Conservation (phyloP, 2,329 filamentous ascomycete genomes). For the Cladobotryum mycophilum region DNA sequence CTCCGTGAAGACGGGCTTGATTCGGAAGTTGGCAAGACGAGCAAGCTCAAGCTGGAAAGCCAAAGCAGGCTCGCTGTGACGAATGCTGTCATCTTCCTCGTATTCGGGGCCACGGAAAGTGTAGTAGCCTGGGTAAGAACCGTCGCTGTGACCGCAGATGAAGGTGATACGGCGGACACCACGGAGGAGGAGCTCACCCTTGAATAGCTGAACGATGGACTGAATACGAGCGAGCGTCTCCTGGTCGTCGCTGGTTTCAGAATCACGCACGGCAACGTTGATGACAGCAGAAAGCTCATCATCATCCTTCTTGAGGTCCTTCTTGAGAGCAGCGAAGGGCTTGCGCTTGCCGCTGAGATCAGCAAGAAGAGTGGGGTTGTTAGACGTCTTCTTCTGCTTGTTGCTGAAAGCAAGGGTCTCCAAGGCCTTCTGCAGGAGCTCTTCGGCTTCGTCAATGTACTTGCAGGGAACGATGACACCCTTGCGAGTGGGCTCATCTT, state of each 20-base stretch:
- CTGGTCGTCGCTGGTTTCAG: constrained; percentile 74
- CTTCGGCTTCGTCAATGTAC: constrained; percentile 91
- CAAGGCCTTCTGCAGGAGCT: constrained; percentile 74
- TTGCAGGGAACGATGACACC: constrained; percentile 91
- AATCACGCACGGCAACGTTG: constrained; percentile 86
- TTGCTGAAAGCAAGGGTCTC: constrained; percentile 65
- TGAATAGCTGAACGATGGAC: constrained; percentile 70
- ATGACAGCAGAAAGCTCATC: constrained; percentile 86
- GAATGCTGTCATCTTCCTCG: constrained; percentile 88
- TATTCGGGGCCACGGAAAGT: constrained; percentile 94
- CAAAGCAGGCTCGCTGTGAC: constrained; percentile 91
- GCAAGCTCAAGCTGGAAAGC: constrained; percentile 98
- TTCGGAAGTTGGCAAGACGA: constrained; percentile 92
- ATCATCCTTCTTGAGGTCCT: constrained; percentile 36
- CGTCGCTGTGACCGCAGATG: constrained; percentile 91
- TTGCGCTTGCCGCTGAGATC: constrained; percentile 70
- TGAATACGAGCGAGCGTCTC: constrained; percentile 73
- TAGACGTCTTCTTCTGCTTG: constrained; percentile 50
- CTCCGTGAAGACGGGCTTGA: constrained; percentile 97
- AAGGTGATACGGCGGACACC: constrained; percentile 88
- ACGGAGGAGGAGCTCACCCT: constrained; percentile 74
- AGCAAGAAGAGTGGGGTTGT: constrained; percentile 55
- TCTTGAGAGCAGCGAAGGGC: constrained; percentile 26
- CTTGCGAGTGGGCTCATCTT: constrained; percentile 75
- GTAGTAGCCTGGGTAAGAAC: constrained; percentile 93